Conservation (phyloP, 2,329 filamentous ascomycete genomes). For the Raffaelea arxii region DNA sequence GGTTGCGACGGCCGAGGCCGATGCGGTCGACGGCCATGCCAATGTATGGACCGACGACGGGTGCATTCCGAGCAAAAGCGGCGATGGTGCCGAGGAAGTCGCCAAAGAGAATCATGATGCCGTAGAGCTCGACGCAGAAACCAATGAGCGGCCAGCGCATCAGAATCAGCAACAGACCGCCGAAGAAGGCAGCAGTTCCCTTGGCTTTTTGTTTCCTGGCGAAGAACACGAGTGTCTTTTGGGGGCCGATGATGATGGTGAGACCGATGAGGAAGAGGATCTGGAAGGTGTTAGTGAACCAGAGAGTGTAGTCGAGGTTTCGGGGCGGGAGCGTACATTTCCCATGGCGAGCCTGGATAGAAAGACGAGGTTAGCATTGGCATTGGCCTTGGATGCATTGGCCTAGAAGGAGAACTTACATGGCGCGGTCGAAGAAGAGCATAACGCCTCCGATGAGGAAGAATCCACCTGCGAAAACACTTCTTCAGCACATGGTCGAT, state of each 20-base stretch:
- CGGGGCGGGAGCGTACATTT: constrained; percentile 51
- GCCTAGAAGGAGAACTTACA: constrained; percentile 45
- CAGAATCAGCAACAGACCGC: constrained; percentile 75
- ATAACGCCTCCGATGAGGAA: constrained; percentile 92
- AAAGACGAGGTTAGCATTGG: neutral
- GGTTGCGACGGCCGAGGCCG: constrained; percentile 59
- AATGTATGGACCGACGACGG: constrained; percentile 80
- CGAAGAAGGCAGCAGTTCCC: constrained; percentile 80
- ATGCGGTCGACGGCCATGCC: constrained; percentile 61
- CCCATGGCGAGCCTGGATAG: constrained; percentile 80
- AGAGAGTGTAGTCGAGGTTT: neutral
- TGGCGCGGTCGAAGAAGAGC: constrained; percentile 95
- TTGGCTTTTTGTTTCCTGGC: constrained; percentile 85
- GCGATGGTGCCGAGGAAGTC: constrained; percentile 93
- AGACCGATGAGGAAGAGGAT: constrained; percentile 97
- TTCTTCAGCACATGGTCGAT: constrained; percentile 14
- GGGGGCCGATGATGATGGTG: constrained; percentile 85
- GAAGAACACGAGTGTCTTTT: constrained; percentile 92
- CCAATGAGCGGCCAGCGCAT: constrained; percentile 85
- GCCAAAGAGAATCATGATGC: constrained; percentile 86
- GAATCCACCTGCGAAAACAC: constrained; percentile 59
- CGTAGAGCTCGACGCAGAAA: constrained; percentile 85
- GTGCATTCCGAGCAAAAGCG: constrained; percentile 74
- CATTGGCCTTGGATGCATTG: neutral
- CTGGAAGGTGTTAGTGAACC: constrained; percentile 31